phyloP scores from a whole-genome alignment of 192 early-diverging fungal genomes.

The Nowakowskiella sp. region DNA sequence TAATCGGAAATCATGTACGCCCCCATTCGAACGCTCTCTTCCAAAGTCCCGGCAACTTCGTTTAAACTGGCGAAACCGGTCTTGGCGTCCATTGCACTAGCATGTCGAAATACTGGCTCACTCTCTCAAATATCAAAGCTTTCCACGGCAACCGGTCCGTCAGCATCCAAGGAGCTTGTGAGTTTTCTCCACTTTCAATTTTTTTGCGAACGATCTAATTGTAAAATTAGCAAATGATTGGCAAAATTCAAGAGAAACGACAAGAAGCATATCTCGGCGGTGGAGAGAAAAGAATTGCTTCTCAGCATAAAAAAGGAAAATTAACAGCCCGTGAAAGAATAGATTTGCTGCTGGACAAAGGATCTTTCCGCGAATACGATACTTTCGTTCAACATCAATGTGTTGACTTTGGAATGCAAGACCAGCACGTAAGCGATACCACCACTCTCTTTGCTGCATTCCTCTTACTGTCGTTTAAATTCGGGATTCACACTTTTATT shows the following conservation, averaged over 20 bases:
- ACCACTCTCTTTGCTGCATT: not conserved
- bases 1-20: too few species aligned
- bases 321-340: constrained; percentile 89
- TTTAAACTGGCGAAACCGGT: too few species aligned
- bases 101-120: too few species aligned
- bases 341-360: constrained; percentile 71
- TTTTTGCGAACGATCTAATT: constrained; percentile 40
- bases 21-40: too few species aligned
- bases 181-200: constrained; percentile 47
- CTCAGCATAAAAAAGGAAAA: constrained; percentile 84
- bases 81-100: too few species aligned
- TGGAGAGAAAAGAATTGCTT: constrained; percentile 65
- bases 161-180: constrained; percentile 51
- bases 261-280: constrained; percentile 68
- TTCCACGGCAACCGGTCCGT: too few species aligned
- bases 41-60: too few species aligned
- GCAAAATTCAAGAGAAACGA: constrained; percentile 49
- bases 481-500: constrained; percentile 1
- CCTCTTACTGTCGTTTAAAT: constrained; percentile 1
- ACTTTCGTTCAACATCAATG: constrained; percentile 93
- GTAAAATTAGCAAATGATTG: constrained; percentile 37
- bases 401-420: constrained; percentile 80
- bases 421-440: constrained; percentile 42
- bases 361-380: constrained; percentile 86
- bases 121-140: too few species aligned